A percentile compares a stretch with the other conserved stretches of the same genome.
These are phyloP conservation scores for Pharus latifolius DNA, from an alignment of 176 grass and related monocot species.

Conservation along the genomic window DNA sequence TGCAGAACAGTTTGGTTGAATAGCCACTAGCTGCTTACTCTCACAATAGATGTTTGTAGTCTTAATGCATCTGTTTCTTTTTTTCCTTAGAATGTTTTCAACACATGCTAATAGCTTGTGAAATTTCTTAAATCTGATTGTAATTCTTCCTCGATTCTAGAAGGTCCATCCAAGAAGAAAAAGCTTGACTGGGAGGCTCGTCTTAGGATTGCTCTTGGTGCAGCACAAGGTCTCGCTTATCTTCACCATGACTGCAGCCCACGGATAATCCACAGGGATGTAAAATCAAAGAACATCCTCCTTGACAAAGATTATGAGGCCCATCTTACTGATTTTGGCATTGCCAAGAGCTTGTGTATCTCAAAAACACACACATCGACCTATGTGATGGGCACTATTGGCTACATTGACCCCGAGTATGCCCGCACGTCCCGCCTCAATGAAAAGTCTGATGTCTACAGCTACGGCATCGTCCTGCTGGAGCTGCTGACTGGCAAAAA, in stretches of 20 bases:
- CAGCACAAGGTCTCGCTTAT: slow-evolving; percentile 88
- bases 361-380: slow-evolving; percentile 92
- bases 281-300: slow-evolving; percentile 96
- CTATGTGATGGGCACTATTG: slow-evolving; percentile 99
- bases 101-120: not conserved
- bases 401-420: slow-evolving; percentile 96
- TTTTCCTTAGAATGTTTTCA: too few relatives aligned
- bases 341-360: slow-evolving; percentile 88
- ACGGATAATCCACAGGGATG: slow-evolving; percentile 85
- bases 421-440: slow-evolving; percentile 86
- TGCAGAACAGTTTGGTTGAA: not conserved
- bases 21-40: not conserved
- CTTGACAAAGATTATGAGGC: slow-evolving; percentile 87
- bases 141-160: not conserved
- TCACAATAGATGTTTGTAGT: not conserved
- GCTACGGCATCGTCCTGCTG: slow-evolving; percentile 83
- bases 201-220: slow-evolving; percentile 63
- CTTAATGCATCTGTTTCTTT: too few relatives aligned
- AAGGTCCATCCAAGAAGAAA: slow-evolving; percentile 83
- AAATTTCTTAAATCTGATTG: not conserved
- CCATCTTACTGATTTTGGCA: slow-evolving; percentile 94
- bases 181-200: slow-evolving; percentile 85
- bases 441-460: slow-evolving; percentile 95
- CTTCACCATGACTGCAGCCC: slow-evolving; percentile 96
- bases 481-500: slow-evolving; percentile 88